Evolutionary conservation across 768 basidiomycete genomes (phyloP).

Genomic region (Neoboletus subvelutipes): DNA sequence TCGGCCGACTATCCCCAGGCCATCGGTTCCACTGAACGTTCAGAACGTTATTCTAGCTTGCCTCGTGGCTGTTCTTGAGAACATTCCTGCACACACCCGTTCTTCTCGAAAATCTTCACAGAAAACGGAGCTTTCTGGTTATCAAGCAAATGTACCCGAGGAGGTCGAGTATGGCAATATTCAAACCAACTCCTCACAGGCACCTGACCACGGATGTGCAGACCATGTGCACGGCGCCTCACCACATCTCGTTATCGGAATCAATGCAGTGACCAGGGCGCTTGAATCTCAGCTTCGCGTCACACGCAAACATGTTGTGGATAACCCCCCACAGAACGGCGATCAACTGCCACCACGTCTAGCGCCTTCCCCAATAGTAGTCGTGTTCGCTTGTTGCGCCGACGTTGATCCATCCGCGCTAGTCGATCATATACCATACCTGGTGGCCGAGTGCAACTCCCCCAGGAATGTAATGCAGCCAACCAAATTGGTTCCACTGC

Average conservation of each 20-base stretch:
- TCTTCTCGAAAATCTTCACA: slow-evolving; percentile 17
- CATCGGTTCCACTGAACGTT: slow-evolving; percentile 55
- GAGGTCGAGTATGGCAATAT: not conserved
- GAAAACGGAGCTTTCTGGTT: not conserved
- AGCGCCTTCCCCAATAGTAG: slow-evolving; percentile 20
- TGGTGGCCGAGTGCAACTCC: slow-evolving; percentile 77
- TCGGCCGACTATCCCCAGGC: slow-evolving; percentile 43
- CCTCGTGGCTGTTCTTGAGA: slow-evolving; percentile 49
- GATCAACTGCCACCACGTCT: not conserved
- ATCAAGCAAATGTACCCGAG: slow-evolving; percentile 14
- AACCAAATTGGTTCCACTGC: slow-evolving; percentile 62
- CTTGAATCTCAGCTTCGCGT: slow-evolving; percentile 58
- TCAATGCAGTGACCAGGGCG: slow-evolving; percentile 75
- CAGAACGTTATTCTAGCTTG: slow-evolving; percentile 60
- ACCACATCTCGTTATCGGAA: slow-evolving; percentile 58
- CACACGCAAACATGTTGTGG: slow-evolving; percentile 21
- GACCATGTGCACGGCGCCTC: not conserved
- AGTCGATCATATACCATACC: slow-evolving; percentile 71
- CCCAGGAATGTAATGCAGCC: slow-evolving; percentile 24
- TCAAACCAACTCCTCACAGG: not conserved
- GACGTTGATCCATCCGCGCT: slow-evolving; percentile 74
- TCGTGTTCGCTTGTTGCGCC: slow-evolving; percentile 68
- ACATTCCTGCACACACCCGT: slow-evolving; percentile 40
- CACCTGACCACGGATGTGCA: not conserved
- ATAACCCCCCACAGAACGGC: not conserved